A percentile compares a stretch with the other conserved stretches of the same genome.
Conservation (phyloP, 2,329 filamentous ascomycete species). For the Calonectria hawksworthii region DNA sequence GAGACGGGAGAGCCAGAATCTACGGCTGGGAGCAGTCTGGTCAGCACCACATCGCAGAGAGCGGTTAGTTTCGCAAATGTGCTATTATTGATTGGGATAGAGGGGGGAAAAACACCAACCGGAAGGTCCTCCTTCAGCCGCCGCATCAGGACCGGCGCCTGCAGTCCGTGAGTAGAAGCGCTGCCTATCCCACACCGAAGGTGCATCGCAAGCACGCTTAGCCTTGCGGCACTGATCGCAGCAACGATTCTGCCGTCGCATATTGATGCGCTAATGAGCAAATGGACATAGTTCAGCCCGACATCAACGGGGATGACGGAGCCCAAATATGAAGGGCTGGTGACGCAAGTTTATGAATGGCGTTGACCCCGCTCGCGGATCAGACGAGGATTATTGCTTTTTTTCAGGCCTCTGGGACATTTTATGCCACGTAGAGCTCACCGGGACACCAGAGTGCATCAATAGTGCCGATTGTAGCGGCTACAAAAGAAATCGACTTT, state of each 20-base stretch:
- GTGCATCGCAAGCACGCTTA: constrained; percentile 47
- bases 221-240: constrained; percentile 48
- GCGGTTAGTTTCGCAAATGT: constrained; percentile 23
- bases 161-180: constrained; percentile 41
- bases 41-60: constrained; percentile 37
- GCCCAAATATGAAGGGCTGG: neutral
- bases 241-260: constrained; percentile 47
- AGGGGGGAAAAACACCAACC: constrained; percentile 39
- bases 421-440: neutral
- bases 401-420: neutral
- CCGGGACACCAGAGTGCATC: neutral
- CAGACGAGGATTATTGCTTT: neutral
- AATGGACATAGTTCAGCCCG: neutral
- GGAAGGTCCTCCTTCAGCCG: constrained; percentile 44
- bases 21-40: constrained; percentile 36
- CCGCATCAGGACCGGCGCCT: constrained; percentile 35
- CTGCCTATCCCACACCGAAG: constrained; percentile 47
- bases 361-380: neutral
- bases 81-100: neutral
- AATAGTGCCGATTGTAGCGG: neutral
- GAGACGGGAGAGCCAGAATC: constrained; percentile 44
- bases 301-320: neutral
- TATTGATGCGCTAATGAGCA: constrained; percentile 12
- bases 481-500: neutral
- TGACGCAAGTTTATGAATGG: constrained; percentile 5